Conservation (phyloP, 306 rosid genomes). For the Benincasa hispida region DNA sequence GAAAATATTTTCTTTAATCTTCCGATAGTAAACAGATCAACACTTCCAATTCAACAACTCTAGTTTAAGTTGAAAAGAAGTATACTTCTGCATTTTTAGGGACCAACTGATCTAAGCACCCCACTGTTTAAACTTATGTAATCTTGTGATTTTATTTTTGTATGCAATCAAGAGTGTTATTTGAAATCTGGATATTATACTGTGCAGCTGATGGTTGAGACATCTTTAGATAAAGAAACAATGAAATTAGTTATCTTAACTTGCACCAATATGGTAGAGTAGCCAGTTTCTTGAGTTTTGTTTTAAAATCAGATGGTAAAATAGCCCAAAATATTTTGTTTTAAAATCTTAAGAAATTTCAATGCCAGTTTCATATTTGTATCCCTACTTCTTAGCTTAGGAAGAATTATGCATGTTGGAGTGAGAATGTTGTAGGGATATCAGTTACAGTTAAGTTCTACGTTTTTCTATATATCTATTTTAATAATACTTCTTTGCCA, state of each 20-base stretch:
- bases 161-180: background rate
- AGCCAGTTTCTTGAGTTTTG: constrained; percentile 11
- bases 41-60: background rate
- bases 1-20: background rate
- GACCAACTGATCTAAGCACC: background rate
- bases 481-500: too few species aligned
- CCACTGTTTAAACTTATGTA: background rate
- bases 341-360: too few species aligned
- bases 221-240: constrained; percentile 60
- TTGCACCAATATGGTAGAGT: constrained; percentile 61
- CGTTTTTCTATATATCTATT: too few species aligned
- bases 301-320: too few species aligned
- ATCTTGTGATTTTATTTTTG: background rate
- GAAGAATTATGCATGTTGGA: too few species aligned
- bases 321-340: too few species aligned
- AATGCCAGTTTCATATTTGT: too few species aligned
- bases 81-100: background rate
- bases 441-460: too few species aligned
- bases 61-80: background rate
- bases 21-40: background rate
- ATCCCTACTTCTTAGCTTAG: too few species aligned
- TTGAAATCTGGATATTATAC: constrained; percentile 7
- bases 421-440: too few species aligned
- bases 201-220: constrained; percentile 63
- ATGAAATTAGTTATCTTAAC: constrained; percentile 57